Conservation (phyloP, 805 yeast species). For the Diddensiella santjacobensis region DNA sequence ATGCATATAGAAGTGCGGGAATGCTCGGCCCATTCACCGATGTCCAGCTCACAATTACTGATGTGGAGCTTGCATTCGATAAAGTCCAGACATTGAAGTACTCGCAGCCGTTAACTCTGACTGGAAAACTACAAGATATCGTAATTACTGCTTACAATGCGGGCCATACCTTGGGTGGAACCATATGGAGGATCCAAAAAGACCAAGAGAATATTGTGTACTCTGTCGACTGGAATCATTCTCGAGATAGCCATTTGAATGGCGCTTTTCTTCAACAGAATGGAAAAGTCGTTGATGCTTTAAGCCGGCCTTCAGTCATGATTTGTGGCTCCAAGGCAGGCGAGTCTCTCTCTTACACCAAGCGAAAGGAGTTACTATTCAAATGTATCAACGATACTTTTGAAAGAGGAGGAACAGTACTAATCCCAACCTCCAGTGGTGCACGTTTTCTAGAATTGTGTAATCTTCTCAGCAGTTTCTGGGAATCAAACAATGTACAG, state of each 20-base stretch:
- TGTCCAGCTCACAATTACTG: slow-evolving; percentile 59
- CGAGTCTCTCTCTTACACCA: slow-evolving; percentile 45
- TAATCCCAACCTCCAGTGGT: slow-evolving; percentile 77
- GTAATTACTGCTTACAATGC: slow-evolving; percentile 79
- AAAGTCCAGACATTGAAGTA: slow-evolving; percentile 65
- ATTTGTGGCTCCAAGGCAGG: slow-evolving; percentile 61
- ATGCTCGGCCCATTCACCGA: slow-evolving; percentile 62
- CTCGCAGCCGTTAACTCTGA: slow-evolving; percentile 65
- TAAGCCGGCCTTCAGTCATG: slow-evolving; percentile 76
- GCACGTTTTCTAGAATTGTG: slow-evolving; percentile 79
- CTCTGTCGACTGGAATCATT: slow-evolving; percentile 94
- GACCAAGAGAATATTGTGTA: slow-evolving; percentile 78
- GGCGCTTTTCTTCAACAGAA: slow-evolving; percentile 59
- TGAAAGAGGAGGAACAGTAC: slow-evolving; percentile 71
- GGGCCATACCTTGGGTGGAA: slow-evolving; percentile 92
- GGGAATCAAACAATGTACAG: slow-evolving; percentile 38
- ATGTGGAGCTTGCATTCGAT: slow-evolving; percentile 79
- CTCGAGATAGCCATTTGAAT: slow-evolving; percentile 78
- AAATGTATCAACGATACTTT: slow-evolving; percentile 61
- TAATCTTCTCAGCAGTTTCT: slow-evolving; percentile 64
- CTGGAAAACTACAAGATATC: slow-evolving; percentile 53
- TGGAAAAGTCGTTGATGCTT: slow-evolving; percentile 57
- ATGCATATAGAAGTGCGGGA: slow-evolving; percentile 68
- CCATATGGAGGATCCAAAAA: slow-evolving; percentile 75
- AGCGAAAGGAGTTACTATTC: slow-evolving; percentile 60